Percentiles rank a stretch among this genome's conserved stretches.
phyloP scores from a whole-genome alignment of 2,329 filamentous ascomycete species.

The Claviceps cyperi region DNA sequence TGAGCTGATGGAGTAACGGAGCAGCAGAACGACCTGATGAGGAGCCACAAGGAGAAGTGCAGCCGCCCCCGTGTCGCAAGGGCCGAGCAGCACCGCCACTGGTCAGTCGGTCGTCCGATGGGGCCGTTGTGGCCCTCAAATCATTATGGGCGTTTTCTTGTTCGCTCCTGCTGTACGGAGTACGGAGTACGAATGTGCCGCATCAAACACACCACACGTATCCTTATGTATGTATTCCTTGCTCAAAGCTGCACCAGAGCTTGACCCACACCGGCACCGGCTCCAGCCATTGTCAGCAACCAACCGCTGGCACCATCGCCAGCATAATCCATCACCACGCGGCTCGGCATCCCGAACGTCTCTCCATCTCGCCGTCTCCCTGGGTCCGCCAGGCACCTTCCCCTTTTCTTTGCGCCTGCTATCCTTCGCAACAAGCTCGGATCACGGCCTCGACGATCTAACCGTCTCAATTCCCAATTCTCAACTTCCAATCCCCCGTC shows the following conservation, averaged over 20 bases:
- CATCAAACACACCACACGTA: too few species aligned
- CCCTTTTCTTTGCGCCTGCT: background rate
- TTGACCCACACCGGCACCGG: background rate
- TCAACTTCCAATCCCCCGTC: background rate
- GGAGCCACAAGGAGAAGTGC: too few species aligned
- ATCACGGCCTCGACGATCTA: slow-evolving; percentile 25
- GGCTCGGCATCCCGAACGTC: background rate
- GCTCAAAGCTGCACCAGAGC: too few species aligned
- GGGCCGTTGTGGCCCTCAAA: background rate
- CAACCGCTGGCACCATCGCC: background rate
- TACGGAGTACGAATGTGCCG: too few species aligned
- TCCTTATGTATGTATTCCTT: too few species aligned
- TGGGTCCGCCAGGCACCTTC: background rate
- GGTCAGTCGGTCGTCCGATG: background rate
- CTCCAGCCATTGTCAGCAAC: background rate
- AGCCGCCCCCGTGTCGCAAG: background rate
- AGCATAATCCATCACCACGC: background rate
- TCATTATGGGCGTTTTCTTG: too few species aligned
- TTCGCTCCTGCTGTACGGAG: too few species aligned
- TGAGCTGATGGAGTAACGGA: too few species aligned
- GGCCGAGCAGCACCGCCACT: background rate
- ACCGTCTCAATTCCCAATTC: slow-evolving; percentile 8
- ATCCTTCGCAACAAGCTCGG: slow-evolving; percentile 10
- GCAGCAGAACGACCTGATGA: too few species aligned
- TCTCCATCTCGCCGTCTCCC: background rate